Evolutionary conservation across 2,329 filamentous ascomycete species (phyloP).

Genomic region (Fusarium sp.): DNA sequence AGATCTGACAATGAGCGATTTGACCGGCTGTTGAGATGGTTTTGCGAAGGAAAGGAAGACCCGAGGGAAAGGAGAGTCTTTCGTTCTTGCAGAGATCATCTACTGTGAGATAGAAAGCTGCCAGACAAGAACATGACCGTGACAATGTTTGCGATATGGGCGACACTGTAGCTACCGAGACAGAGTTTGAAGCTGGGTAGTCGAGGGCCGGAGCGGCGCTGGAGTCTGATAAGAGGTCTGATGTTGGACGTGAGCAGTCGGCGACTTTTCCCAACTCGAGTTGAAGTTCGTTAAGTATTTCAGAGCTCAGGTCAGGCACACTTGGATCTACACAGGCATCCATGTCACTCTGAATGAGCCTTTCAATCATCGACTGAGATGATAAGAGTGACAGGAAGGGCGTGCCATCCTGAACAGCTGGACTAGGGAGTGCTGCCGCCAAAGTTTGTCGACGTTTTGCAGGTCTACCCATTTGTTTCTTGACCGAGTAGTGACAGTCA

Average conservation of each 20-base stretch:
- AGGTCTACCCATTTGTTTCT: background rate
- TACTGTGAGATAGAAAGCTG: background rate
- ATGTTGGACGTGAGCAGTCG: background rate
- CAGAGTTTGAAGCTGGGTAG: background rate
- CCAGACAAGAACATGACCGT: background rate
- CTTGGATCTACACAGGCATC: accelerated
- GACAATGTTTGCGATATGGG: background rate
- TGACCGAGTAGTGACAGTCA: background rate
- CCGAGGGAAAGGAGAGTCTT: background rate
- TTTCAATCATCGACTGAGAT: background rate
- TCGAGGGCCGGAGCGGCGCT: accelerated
- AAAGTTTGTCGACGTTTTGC: background rate
- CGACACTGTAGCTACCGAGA: accelerated
- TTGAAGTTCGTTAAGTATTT: background rate
- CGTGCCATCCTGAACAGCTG: background rate
- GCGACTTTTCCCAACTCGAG: accelerated
- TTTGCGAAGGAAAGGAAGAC: background rate
- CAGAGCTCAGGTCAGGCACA: background rate
- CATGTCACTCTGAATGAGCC: accelerated
- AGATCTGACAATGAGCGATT: background rate
- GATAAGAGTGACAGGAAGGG: background rate
- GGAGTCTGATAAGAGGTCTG: accelerated
- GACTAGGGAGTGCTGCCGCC: background rate
- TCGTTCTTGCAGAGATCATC: slow-evolving; percentile 3
- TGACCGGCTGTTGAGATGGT: background rate